Percentiles rank a stretch among this genome's conserved stretches.
Conservation (phyloP, 495 filamentous ascomycete genomes). For the Penicillium malachiteum region DNA sequence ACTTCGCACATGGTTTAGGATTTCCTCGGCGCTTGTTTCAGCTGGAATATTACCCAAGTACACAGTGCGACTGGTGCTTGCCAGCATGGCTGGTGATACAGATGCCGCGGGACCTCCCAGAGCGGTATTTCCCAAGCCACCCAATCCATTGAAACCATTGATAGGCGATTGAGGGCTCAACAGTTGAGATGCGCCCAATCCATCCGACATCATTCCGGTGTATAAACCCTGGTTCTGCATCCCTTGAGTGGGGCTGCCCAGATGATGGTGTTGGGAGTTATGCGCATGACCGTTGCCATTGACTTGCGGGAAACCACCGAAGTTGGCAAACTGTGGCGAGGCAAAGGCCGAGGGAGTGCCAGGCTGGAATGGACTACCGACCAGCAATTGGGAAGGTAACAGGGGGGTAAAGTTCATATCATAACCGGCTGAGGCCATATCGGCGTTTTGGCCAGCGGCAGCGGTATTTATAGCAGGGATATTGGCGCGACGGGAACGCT, state of each 20-base stretch:
- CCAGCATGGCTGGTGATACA: constrained; percentile 75
- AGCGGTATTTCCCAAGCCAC: constrained; percentile 56
- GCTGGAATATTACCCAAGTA: constrained; percentile 97
- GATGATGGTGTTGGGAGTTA: constrained; percentile 53
- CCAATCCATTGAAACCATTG: constrained; percentile 66
- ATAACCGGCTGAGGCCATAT: constrained; percentile 83
- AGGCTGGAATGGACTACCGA: constrained; percentile 95
- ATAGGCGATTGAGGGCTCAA: constrained; percentile 87
- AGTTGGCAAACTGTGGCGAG: constrained; percentile 86
- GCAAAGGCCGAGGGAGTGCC: constrained; percentile 87
- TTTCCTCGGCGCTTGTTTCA: constrained; percentile 97
- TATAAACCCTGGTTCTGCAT: constrained; percentile 70
- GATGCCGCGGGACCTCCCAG: constrained; percentile 64
- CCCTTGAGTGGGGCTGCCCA: constrained; percentile 61
- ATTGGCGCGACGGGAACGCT: constrained; percentile 78
- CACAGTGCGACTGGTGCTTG: constrained; percentile 91
- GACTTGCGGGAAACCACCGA: constrained; percentile 70
- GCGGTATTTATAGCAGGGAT: constrained; percentile 91
- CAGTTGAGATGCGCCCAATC: constrained; percentile 66
- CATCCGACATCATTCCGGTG: constrained; percentile 73
- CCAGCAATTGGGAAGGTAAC: constrained; percentile 87
- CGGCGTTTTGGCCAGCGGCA: constrained; percentile 56
- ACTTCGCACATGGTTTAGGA: constrained; percentile 93
- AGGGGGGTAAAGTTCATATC: constrained; percentile 99
- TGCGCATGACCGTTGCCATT: constrained; percentile 60